Evolutionary conservation across 176 grass and related monocot genomes (phyloP).

Genomic region (Calamus simplicifolius): DNA sequence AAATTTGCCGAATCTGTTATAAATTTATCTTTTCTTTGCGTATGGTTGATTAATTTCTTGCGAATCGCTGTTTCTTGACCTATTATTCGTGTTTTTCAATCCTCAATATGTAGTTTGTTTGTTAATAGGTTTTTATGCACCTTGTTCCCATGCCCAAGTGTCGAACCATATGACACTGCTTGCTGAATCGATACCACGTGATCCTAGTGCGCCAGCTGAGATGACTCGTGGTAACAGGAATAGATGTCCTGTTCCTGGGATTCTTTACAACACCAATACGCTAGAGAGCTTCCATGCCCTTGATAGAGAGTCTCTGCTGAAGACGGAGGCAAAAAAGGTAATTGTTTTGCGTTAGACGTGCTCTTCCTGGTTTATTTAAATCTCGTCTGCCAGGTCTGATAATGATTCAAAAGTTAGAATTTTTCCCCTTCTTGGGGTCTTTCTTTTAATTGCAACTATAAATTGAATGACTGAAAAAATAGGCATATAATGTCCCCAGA

Average conservation of each 20-base stretch:
- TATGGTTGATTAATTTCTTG: too few species aligned
- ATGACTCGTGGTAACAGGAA: slow-evolving; percentile 30
- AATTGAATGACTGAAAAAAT: too few species aligned
- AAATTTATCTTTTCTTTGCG: too few species aligned
- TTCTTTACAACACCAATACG: slow-evolving; percentile 83
- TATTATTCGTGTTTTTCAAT: too few species aligned
- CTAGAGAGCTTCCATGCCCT: slow-evolving; percentile 50
- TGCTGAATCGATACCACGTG: slow-evolving; percentile 36
- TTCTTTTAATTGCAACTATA: too few species aligned
- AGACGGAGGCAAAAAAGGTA: slow-evolving; percentile 66
- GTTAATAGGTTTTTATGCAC: slow-evolving; percentile 59
- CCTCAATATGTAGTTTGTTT: background rate
- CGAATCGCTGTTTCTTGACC: too few species aligned
- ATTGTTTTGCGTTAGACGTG: background rate
- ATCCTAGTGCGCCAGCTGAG: slow-evolving; percentile 11
- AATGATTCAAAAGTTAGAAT: too few species aligned
- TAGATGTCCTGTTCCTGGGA: slow-evolving; percentile 67
- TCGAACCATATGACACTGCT: slow-evolving; percentile 32
- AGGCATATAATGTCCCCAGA: too few species aligned
- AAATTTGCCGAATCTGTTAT: background rate
- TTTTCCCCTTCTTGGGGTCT: too few species aligned
- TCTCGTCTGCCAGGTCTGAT: too few species aligned
- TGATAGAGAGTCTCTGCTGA: slow-evolving; percentile 39
- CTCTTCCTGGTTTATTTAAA: background rate
- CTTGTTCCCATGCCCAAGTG: slow-evolving; percentile 22